Conservation (phyloP, 1,284 basidiomycete species). For the Irpex rosettiformis region DNA sequence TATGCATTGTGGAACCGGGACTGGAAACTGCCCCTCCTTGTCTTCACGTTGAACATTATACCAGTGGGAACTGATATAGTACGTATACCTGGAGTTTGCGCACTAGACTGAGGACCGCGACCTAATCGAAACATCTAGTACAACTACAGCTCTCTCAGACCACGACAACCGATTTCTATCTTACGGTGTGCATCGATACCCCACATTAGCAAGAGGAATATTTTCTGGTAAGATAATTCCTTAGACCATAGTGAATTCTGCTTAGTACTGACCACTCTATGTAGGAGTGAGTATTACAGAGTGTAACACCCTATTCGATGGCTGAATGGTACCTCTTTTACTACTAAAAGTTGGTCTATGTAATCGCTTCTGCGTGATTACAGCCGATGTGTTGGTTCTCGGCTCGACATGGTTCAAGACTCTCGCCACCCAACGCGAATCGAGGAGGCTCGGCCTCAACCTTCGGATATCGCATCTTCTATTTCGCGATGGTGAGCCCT, state of each 20-base stretch:
- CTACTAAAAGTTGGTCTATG: not conserved
- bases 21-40: not conserved
- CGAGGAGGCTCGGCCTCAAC: not conserved
- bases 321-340: not conserved
- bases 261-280: not conserved
- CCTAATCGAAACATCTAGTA: not conserved
- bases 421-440: not conserved
- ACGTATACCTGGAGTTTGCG: not conserved
- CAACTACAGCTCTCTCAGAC: not conserved
- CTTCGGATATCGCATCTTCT: not conserved
- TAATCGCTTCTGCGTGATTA: not conserved
- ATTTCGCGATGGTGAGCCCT: not conserved
- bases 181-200: not conserved
- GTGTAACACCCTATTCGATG: not conserved
- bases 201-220: not conserved
- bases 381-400: not conserved
- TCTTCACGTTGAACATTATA: not conserved
- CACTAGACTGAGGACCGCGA: not conserved
- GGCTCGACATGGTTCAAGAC: conserved; percentile 2
- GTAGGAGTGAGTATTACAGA: not conserved
- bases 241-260: not conserved
- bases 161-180: not conserved
- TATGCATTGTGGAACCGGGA: not conserved
- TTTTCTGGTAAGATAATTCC: not conserved
- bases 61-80: not conserved